phyloP scores from a whole-genome alignment of 768 basidiomycete genomes.

The Candolleomyces aberdarensis region DNA sequence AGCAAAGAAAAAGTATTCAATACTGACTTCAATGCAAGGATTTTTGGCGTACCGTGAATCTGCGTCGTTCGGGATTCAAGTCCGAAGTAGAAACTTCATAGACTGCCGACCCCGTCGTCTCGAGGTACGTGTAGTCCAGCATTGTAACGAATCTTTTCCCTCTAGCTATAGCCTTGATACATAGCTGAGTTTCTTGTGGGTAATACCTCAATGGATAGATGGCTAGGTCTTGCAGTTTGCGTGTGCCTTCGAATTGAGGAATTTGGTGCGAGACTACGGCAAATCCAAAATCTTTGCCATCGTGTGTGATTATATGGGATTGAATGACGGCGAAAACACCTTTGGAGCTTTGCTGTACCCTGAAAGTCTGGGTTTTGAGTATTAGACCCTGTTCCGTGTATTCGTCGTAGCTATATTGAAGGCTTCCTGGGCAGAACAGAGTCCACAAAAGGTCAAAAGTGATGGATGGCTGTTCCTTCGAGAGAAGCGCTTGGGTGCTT shows the following conservation, averaged over 20 bases:
- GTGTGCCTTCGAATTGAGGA: neutral
- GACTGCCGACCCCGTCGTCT: constrained; percentile 9
- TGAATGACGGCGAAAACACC: constrained; percentile 1
- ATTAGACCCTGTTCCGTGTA: constrained; percentile 4
- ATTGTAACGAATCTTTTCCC: neutral
- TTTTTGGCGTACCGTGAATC: neutral
- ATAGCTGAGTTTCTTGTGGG: neutral
- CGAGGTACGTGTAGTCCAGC: neutral
- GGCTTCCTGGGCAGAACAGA: constrained; percentile 19
- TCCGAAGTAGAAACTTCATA: neutral
- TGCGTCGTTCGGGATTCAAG: neutral
- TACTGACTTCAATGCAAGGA: neutral
- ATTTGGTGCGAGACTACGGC: neutral
- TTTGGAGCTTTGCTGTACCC: neutral
- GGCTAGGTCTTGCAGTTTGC: neutral
- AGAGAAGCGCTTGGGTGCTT: neutral
- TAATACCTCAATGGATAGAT: neutral
- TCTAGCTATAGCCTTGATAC: neutral
- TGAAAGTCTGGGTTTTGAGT: neutral
- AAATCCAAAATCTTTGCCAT: neutral
- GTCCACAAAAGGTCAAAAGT: constrained; percentile 28
- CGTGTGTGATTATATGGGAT: neutral
- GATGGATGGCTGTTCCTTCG: constrained; percentile 10
- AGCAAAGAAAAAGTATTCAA: neutral
- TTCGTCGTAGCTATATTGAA: constrained; percentile 4